A percentile compares a stretch with the other conserved stretches of the same genome.
phyloP scores from a whole-genome alignment of 2,329 filamentous ascomycete genomes.

The Chaetomium olivaceum region DNA sequence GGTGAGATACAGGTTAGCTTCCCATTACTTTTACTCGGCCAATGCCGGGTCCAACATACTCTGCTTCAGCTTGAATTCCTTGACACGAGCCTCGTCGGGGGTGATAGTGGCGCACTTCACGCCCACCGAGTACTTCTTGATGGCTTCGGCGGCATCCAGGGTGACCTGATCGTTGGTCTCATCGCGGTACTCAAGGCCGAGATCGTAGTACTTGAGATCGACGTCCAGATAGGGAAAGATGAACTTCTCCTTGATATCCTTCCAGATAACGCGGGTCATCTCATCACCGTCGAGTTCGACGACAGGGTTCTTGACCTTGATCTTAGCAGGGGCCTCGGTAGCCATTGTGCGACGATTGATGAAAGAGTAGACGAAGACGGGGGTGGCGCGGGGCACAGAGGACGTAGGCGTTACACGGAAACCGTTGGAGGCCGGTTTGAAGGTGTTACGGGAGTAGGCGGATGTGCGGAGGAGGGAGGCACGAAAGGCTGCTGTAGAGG shows the following conservation, averaged over 20 bases:
- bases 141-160: constrained; percentile 89
- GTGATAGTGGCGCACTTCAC: constrained; percentile 99
- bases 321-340: constrained; percentile 65
- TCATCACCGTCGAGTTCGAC: constrained; percentile 93
- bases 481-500: constrained; percentile 30
- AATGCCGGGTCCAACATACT: constrained; percentile 56
- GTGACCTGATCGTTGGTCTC: constrained; percentile 97
- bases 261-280: constrained; percentile 99
- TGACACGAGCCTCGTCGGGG: constrained; percentile 90
- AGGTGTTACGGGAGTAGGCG: constrained; percentile 27
- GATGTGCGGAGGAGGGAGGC: constrained; percentile 30
- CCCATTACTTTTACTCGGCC: not conserved
- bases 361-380: constrained; percentile 39
- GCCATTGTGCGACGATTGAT: constrained; percentile 54
- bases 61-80: constrained; percentile 99
- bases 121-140: constrained; percentile 98
- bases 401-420: constrained; percentile 18
- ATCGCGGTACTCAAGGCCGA: constrained; percentile 92
- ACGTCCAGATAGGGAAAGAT: constrained; percentile 95
- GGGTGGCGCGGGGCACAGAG: constrained; percentile 26
- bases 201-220: constrained; percentile 97
- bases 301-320: constrained; percentile 99
- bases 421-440: constrained; percentile 20
- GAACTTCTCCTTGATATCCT: constrained; percentile 99
- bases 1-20: constrained; percentile 14